Evolutionary conservation across 805 yeast species (phyloP).

Genomic region (Wickerhamiella occidentalis): DNA sequence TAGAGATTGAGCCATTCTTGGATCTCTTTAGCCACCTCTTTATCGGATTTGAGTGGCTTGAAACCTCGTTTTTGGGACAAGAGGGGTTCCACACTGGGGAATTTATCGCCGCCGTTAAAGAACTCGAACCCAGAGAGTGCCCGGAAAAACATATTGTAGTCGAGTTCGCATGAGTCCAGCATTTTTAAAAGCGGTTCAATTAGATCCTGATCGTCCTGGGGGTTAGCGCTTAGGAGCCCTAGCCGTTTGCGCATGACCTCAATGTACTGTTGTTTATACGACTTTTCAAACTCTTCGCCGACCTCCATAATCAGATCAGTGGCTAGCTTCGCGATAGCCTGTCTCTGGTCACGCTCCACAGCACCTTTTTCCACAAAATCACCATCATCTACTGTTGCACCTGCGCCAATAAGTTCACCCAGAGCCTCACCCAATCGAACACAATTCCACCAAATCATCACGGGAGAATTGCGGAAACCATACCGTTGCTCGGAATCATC

Average conservation of each 20-base stretch:
- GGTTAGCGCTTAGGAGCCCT: constrained; percentile 42
- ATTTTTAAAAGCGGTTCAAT: constrained; percentile 51
- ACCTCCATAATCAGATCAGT: constrained; percentile 55
- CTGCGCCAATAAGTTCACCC: constrained; percentile 71
- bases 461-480: constrained; percentile 72
- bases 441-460: constrained; percentile 87
- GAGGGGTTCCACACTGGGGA: constrained; percentile 23
- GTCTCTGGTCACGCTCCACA: constrained; percentile 39
- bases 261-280: constrained; percentile 48
- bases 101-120: constrained; percentile 26
- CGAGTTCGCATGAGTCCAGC: constrained; percentile 50
- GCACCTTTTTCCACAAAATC: constrained; percentile 30
- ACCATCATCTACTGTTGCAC: constrained; percentile 39
- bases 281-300: constrained; percentile 51
- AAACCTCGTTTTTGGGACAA: constrained; percentile 28
- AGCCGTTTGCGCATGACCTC: constrained; percentile 49
- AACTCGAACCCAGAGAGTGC: constrained; percentile 41
- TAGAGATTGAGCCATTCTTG: constrained; percentile 44
- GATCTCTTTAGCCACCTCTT: constrained; percentile 34
- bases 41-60: constrained; percentile 24
- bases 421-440: constrained; percentile 72
- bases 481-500: constrained; percentile 67
- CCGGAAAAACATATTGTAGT: constrained; percentile 70
- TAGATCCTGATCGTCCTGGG: constrained; percentile 31
- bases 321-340: constrained; percentile 40